A percentile compares a stretch with the other conserved stretches of the same genome.
Conservation (phyloP, 2,329 filamentous ascomycete genomes). For the Pyricularia sp. region DNA sequence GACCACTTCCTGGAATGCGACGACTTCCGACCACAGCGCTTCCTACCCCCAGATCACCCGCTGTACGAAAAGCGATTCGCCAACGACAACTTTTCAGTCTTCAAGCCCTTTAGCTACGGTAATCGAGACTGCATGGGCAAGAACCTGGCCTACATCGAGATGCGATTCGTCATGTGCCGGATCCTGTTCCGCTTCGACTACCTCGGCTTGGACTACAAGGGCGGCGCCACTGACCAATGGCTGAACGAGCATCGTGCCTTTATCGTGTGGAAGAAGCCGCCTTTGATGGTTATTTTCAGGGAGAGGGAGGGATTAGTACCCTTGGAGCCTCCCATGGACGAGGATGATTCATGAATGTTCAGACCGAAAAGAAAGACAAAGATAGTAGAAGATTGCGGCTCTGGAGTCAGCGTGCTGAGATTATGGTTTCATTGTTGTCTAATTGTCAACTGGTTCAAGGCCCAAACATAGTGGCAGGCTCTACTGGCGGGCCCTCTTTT, state of each 20-base stretch:
- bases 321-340: background rate
- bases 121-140: conserved; percentile 1
- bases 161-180: conserved; percentile 26
- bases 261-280: conserved; percentile 19
- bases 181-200: conserved; percentile 23
- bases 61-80: background rate
- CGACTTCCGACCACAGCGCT: background rate
- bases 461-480: background rate
- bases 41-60: background rate
- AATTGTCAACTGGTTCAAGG: background rate
- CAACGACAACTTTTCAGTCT: background rate
- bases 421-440: too few species aligned
- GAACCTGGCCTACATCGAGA: conserved; percentile 25
- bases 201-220: conserved; percentile 14
- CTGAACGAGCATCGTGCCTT: conserved; percentile 18
- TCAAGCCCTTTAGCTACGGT: conserved; percentile 1
- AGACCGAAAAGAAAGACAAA: too few species aligned
- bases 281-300: conserved; percentile 6
- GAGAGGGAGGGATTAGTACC: background rate
- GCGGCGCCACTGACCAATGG: conserved; percentile 19
- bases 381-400: too few species aligned
- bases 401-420: too few species aligned
- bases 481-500: background rate
- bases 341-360: background rate
- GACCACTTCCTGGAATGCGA: background rate